Evolutionary conservation across 2,329 filamentous ascomycete genomes (phyloP).

Genomic region (Fusarium xyrophilum): DNA sequence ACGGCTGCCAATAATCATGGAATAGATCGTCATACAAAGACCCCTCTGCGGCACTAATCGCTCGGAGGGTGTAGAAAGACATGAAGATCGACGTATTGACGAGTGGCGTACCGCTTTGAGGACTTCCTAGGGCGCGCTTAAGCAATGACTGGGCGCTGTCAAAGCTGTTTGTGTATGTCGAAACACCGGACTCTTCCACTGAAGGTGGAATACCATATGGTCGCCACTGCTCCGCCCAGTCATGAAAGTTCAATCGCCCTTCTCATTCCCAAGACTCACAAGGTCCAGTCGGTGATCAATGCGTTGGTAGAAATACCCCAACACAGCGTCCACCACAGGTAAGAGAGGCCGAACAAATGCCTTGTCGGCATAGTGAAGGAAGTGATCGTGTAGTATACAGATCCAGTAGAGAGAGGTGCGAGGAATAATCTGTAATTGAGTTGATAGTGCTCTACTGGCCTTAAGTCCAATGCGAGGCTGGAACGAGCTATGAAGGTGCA

Average conservation of each 20-base stretch:
- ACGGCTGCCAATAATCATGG: not conserved
- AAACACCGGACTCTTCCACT: not conserved
- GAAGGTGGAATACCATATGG: not conserved
- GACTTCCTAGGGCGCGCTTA: rapidly evolving
- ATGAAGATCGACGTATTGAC: not conserved
- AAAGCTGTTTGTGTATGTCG: not conserved
- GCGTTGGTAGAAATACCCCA: not conserved
- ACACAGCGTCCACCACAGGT: not conserved
- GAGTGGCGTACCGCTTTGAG: rapidly evolving
- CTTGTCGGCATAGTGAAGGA: not conserved
- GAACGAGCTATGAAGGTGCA: not conserved
- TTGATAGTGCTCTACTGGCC: not conserved
- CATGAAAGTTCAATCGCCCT: not conserved
- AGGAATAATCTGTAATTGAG: not conserved
- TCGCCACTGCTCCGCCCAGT: not conserved
- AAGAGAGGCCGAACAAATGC: not conserved
- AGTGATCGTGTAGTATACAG: not conserved
- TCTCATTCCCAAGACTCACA: not conserved
- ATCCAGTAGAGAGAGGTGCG: not conserved
- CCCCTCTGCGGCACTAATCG: not conserved
- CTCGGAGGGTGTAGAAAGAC: not conserved
- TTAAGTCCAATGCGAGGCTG: not conserved
- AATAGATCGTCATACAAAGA: not conserved
- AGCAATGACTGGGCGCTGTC: not conserved
- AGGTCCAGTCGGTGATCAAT: rapidly evolving